Base-by-base conservation (phyloP, 2,329 filamentous ascomycete species). In the Fusarium coicis region DNA sequence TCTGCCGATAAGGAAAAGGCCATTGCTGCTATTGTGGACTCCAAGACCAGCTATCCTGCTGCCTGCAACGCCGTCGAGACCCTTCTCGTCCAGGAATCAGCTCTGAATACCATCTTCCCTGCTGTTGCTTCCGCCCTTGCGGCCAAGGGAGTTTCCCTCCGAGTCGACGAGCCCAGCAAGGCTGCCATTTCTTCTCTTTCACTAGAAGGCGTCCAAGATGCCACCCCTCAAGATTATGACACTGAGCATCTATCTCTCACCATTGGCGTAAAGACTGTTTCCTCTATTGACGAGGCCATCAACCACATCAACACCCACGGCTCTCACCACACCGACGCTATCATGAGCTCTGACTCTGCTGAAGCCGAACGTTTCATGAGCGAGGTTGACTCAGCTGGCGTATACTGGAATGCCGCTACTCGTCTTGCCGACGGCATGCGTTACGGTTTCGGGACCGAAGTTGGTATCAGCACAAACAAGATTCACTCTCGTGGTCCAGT, bases 381-480 rank as follows among this genome's bases (percentile, higher is more conserved):
- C 49, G 90, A 90, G 66, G 90, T 98, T 56, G 96, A 98, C 83
- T 94, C 94, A 34, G 93, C 95, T 0, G 96, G 95, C 58, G 95
- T 96, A 23, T 99, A 97, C 87, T 98, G 96, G 95, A 99, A 99
- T 81, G 93, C 95, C 12, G 97, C 94, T 30, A 97, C 94, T 14
- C 90, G 96, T 56, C 96, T 99, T 84, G 95, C 95, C 10, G 96
- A 99, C 81, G 96, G 96, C 12, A 98, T 97, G 93, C 89, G 96
- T 46, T 98, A 97, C 81, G 96, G 96, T 12, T 99, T 99, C 83
- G 96, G 96, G 53, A 98, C 96, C 1, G 96, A 99, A 84, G 96
- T 99, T 30, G 96, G 96, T 61, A 98, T 99, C 83, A 97, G 93
- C 84, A 99, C 96, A 55, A 99, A 98, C 86, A 99, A 98, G 86